phyloP scores from a whole-genome alignment of 345 rosid species.

The Eucalyptus camaldulensis region DNA sequence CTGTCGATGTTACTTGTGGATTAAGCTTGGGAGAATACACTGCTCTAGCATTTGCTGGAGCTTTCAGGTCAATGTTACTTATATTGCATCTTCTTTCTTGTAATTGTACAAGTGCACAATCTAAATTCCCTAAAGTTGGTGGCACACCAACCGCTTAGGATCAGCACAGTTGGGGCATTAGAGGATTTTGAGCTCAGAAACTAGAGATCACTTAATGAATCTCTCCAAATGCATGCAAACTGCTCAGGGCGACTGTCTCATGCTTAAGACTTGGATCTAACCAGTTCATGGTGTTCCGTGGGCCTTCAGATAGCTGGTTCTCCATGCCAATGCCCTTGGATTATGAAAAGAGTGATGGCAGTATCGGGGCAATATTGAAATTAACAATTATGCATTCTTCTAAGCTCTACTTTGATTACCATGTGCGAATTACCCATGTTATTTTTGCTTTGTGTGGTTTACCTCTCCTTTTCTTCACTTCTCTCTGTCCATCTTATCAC shows the following conservation, averaged over 20 bases:
- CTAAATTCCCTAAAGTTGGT: background rate
- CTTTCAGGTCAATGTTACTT: constrained; percentile 45
- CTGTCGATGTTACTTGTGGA: constrained; percentile 92
- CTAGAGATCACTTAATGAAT: background rate
- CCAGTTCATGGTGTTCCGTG: background rate
- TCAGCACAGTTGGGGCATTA: background rate
- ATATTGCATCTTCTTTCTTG: background rate
- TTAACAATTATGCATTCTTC: background rate
- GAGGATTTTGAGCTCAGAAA: background rate
- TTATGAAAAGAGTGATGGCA: background rate
- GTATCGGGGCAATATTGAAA: background rate
- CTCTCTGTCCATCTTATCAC: background rate
- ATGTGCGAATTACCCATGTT: background rate
- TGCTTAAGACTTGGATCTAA: background rate
- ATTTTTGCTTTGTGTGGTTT: background rate
- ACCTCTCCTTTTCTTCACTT: background rate
- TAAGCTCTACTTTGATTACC: background rate
- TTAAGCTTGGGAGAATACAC: constrained; percentile 98
- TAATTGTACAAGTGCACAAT: background rate
- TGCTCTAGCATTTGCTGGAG: constrained; percentile 93
- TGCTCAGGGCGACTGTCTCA: background rate
- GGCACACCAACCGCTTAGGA: background rate
- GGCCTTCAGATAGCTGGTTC: background rate
- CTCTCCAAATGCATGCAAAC: background rate
- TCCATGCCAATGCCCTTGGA: background rate